Conservation (phyloP, 257 asterid genomes). For the Solanum ahanhuiri region DNA sequence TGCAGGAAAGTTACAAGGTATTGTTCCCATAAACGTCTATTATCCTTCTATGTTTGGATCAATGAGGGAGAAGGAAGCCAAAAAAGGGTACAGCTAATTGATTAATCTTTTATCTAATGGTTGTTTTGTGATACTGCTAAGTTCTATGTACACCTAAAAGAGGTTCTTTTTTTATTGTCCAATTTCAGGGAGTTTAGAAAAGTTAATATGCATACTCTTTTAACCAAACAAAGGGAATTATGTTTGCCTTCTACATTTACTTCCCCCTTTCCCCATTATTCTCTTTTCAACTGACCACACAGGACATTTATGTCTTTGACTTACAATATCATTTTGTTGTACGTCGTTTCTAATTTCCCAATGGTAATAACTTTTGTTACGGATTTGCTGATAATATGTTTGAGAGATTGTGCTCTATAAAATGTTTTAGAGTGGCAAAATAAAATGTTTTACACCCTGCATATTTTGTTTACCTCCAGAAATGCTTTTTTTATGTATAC, state of each 20-base stretch:
- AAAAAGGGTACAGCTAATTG: background rate
- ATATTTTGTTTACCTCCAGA: background rate
- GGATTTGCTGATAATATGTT: background rate
- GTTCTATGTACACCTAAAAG: background rate
- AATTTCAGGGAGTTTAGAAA: background rate
- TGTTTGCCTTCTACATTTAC: background rate
- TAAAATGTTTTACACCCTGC: background rate
- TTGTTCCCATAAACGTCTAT: background rate
- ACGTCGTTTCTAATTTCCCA: background rate
- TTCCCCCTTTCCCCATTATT: background rate
- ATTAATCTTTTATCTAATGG: background rate
- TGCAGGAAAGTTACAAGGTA: constrained; percentile 94
- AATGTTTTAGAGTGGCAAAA: background rate
- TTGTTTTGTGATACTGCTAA: background rate
- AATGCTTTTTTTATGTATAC: background rate
- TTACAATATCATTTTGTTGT: background rate
- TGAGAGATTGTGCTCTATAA: background rate
- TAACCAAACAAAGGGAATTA: background rate
- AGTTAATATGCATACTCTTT: background rate
- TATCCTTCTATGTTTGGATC: background rate
- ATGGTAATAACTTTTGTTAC: background rate
- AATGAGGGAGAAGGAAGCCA: background rate
- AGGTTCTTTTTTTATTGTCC: background rate
- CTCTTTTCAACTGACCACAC: background rate
- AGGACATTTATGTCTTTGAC: background rate